Conservation (phyloP, 1,139 yeast species). For the Hemisphaericaspora subhashii region DNA sequence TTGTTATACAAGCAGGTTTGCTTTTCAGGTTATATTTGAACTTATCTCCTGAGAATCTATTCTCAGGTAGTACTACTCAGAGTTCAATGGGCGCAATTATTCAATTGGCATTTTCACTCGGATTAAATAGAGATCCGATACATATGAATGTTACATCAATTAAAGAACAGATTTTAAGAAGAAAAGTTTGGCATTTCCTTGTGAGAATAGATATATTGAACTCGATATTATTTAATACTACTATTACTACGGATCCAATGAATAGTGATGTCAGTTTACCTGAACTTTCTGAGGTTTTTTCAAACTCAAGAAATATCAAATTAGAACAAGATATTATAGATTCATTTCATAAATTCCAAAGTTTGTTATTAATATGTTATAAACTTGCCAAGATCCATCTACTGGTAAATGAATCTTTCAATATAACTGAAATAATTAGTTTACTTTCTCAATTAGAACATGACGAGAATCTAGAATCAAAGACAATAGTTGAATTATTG, state of each 20-base stretch:
- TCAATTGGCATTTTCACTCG: constrained; percentile 50
- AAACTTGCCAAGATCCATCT: constrained; percentile 12
- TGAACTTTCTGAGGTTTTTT: constrained; percentile 15
- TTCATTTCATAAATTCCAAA: constrained; percentile 13
- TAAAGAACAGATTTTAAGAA: constrained; percentile 28
- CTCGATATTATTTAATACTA: constrained; percentile 16
- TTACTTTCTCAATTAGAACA: constrained; percentile 13
- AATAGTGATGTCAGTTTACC: constrained; percentile 28
- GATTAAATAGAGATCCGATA: constrained; percentile 53
- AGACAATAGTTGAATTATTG: constrained; percentile 7
- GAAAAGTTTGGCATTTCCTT: constrained; percentile 46
- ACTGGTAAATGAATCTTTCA: constrained; percentile 12
- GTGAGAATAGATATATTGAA: constrained; percentile 20
- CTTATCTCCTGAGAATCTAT: constrained; percentile 30
- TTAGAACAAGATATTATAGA: constrained; percentile 22
- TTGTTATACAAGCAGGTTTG: constrained; percentile 47
- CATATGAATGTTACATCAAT: constrained; percentile 22
- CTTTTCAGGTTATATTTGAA: constrained; percentile 28
- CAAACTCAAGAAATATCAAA: constrained; percentile 15
- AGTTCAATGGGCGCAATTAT: constrained; percentile 36
- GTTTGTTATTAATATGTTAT: constrained; percentile 8
- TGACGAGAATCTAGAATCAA: constrained; percentile 8
- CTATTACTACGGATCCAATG: constrained; percentile 7
- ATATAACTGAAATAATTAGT: constrained; percentile 9
- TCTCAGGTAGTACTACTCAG: constrained; percentile 17